A percentile compares a stretch with the other conserved stretches of the same genome.
Evolutionary conservation across 768 basidiomycete genomes (phyloP).

Genomic region (Mrakia gelida): DNA sequence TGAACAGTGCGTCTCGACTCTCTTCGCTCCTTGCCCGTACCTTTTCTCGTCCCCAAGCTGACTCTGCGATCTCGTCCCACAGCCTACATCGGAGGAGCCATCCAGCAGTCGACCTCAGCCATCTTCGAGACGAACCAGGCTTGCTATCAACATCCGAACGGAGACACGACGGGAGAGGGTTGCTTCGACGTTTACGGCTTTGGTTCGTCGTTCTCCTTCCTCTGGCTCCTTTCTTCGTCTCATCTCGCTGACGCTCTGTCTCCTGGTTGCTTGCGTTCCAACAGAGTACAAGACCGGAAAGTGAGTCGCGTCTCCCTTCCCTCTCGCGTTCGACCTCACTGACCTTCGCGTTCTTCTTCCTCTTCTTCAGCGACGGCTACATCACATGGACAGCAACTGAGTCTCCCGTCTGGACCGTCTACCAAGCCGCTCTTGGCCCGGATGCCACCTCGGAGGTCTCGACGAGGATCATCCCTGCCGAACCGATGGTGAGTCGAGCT

Average conservation of each 20-base stretch:
- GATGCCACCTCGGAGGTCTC: constrained; percentile 61
- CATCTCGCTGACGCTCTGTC: neutral
- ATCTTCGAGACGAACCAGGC: constrained; percentile 65
- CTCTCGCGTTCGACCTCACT: neutral
- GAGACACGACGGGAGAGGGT: constrained; percentile 38
- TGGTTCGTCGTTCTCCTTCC: constrained; percentile 55
- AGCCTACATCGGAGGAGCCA: constrained; percentile 50
- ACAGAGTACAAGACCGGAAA: constrained; percentile 51
- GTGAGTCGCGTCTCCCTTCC: constrained; percentile 36
- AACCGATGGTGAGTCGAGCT: constrained; percentile 62
- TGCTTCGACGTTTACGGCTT: constrained; percentile 72
- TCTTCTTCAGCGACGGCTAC: constrained; percentile 37
- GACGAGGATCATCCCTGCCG: constrained; percentile 67
- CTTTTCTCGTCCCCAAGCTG: neutral
- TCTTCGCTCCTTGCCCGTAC: too few relatives aligned
- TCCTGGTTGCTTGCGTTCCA: neutral
- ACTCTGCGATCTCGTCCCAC: neutral
- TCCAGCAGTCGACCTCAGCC: constrained; percentile 80
- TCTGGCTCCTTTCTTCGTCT: neutral
- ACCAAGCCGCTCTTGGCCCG: constrained; percentile 58
- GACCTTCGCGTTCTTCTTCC: constrained; percentile 30
- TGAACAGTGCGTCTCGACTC: neutral
- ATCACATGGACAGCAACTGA: constrained; percentile 19
- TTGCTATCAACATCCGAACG: constrained; percentile 58
- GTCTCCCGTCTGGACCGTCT: constrained; percentile 50